Evolutionary conservation across 1,284 basidiomycete species (phyloP).

Genomic region (Pholiota adiposa): DNA sequence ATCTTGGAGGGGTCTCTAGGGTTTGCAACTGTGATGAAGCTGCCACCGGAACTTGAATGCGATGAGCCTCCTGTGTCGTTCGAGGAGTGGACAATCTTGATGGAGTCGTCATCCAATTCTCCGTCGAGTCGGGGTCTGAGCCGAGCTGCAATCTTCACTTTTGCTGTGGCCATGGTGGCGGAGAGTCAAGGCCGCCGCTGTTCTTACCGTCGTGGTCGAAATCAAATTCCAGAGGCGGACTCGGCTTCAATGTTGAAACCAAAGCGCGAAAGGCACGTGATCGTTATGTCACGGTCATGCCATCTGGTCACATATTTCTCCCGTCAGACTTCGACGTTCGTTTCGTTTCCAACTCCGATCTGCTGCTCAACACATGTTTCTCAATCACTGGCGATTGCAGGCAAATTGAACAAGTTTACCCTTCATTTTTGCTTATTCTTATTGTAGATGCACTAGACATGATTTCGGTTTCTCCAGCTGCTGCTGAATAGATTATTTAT

Average conservation of each 20-base stretch:
- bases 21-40: constrained; percentile 63
- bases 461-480: too few relatives aligned
- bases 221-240: not conserved
- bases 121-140: constrained; percentile 63
- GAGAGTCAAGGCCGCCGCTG: not conserved
- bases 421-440: too few relatives aligned
- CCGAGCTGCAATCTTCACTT: constrained; percentile 62
- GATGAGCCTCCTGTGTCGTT: constrained; percentile 33
- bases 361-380: too few relatives aligned
- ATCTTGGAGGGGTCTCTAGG: constrained; percentile 65
- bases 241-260: constrained; percentile 1
- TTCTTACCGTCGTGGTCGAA: not conserved
- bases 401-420: too few relatives aligned
- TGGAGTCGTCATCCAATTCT: constrained; percentile 65
- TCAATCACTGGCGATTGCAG: too few relatives aligned
- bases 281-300: not conserved
- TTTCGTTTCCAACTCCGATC: too few relatives aligned
- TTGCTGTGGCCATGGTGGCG: constrained; percentile 31
- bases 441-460: too few relatives aligned
- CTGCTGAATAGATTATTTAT: too few relatives aligned
- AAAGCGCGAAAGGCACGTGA: constrained; percentile 12
- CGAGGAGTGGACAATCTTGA: constrained; percentile 52
- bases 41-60: constrained; percentile 34
- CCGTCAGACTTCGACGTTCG: too few relatives aligned
- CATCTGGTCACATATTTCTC: not conserved